Conservation (phyloP, 441 rosid genomes). For the Arabidopsis hybrid region DNA sequence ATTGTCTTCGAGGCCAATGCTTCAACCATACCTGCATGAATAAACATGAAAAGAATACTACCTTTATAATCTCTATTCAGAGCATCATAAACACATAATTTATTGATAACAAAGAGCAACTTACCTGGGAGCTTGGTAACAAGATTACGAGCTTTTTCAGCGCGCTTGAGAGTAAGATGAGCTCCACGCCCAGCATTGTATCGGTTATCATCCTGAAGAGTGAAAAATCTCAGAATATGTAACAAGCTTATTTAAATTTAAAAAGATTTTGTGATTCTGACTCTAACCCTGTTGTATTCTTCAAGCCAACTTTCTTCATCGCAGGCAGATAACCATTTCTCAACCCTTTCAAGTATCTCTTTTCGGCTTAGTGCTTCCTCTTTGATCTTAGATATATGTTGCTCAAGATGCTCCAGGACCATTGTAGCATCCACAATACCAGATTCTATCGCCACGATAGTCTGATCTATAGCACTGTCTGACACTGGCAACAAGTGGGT, state of each 20-base stretch:
- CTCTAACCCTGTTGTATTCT: constrained; percentile 90
- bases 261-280: constrained; percentile 9
- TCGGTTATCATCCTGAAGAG: constrained; percentile 83
- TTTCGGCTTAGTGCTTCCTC: constrained; percentile 93
- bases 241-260: background rate
- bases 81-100: background rate
- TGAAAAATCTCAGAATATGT: constrained; percentile 31
- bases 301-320: constrained; percentile 99
- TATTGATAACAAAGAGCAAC: background rate
- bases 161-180: constrained; percentile 96
- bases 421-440: constrained; percentile 77
- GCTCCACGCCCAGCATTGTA: constrained; percentile 98
- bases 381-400: constrained; percentile 77
- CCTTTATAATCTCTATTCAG: constrained; percentile 4
- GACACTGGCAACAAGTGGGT: constrained; percentile 83
- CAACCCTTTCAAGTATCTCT: constrained; percentile 90
- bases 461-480: constrained; percentile 66
- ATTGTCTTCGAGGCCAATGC: constrained; percentile 83
- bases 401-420: constrained; percentile 82
- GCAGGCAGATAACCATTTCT: constrained; percentile 96
- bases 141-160: constrained; percentile 96
- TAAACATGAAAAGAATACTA: constrained; percentile 6
- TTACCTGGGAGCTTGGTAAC: constrained; percentile 95
- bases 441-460: constrained; percentile 77
- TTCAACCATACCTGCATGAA: constrained; percentile 79